phyloP scores from a whole-genome alignment of 164 flowering plant species.

The Euptelea pleiosperma region DNA sequence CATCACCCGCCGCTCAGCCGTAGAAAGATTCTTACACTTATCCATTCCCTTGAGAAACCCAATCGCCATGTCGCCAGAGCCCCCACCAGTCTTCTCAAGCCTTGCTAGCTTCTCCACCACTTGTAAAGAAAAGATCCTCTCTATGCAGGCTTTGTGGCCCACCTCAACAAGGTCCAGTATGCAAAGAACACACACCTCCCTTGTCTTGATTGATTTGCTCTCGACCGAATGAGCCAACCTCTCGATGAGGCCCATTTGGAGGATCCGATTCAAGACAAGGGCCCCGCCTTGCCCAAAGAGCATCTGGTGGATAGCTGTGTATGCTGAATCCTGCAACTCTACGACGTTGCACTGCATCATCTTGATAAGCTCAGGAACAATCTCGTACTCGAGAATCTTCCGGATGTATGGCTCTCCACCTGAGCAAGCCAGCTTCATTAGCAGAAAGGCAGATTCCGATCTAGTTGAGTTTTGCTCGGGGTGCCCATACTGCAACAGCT shows the following conservation, averaged over 20 bases:
- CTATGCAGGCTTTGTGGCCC: constrained; percentile 40
- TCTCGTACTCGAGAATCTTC: constrained; percentile 33
- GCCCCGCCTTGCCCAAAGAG: constrained; percentile 35
- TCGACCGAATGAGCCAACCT: constrained; percentile 30
- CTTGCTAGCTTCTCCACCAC: constrained; percentile 42
- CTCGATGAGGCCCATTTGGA: constrained; percentile 32
- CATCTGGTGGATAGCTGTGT: constrained; percentile 42
- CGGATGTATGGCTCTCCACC: constrained; percentile 43
- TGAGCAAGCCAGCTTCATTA: constrained; percentile 43
- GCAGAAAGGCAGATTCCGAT: constrained; percentile 39
- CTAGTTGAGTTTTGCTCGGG: constrained; percentile 24
- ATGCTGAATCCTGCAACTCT: constrained; percentile 49
- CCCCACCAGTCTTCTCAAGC: constrained; percentile 28
- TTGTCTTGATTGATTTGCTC: constrained; percentile 36
- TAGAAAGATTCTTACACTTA: constrained; percentile 39
- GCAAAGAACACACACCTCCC: constrained; percentile 34
- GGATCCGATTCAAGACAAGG: constrained; percentile 28
- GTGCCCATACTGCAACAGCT: constrained; percentile 24
- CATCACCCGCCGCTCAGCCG: constrained; percentile 40
- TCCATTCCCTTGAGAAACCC: constrained; percentile 40
- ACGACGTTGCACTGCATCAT: constrained; percentile 39
- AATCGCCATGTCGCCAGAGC: constrained; percentile 29
- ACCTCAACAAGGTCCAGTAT: constrained; percentile 40
- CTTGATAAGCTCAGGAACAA: constrained; percentile 37
- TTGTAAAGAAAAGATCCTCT: constrained; percentile 31